Conservation (phyloP, 306 rosid species). For the Rosa lucieae region DNA sequence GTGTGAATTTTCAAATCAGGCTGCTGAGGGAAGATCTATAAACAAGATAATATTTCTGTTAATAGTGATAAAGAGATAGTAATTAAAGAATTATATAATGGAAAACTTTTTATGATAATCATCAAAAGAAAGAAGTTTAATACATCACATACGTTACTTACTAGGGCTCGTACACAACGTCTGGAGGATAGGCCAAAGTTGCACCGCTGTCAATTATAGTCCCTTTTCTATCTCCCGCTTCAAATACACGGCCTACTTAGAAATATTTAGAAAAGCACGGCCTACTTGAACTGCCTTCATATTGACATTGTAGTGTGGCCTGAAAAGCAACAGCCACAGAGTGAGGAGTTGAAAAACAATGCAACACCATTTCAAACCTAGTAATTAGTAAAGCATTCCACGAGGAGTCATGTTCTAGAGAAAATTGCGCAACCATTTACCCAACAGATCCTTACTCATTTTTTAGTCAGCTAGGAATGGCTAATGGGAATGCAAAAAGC, state of each 20-base stretch:
- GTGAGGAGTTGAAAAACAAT: neutral
- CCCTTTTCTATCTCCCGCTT: slow-evolving; percentile 68
- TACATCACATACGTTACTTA: slow-evolving; percentile 52
- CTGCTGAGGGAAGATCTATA: slow-evolving; percentile 73
- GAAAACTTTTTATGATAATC: neutral
- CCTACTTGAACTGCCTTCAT: slow-evolving; percentile 96
- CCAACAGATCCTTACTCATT: neutral
- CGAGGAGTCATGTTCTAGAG: neutral
- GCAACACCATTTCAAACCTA: neutral
- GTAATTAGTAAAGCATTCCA: neutral
- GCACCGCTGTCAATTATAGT: slow-evolving; percentile 96
- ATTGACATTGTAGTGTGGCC: slow-evolving; percentile 92
- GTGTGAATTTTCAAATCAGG: slow-evolving; percentile 69
- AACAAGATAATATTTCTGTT: slow-evolving; percentile 17
- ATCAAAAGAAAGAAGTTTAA: neutral
- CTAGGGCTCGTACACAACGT: slow-evolving; percentile 66
- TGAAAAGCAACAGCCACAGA: slow-evolving; percentile 20
- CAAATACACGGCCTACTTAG: slow-evolving; percentile 40
- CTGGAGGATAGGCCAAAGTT: slow-evolving; percentile 99
- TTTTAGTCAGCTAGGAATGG: neutral
- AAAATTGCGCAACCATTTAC: neutral
- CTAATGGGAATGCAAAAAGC: neutral
- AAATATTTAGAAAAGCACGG: slow-evolving; percentile 47
- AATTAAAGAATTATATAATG: neutral
- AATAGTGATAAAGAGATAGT: neutral